Evolutionary conservation across 2,329 filamentous ascomycete genomes (phyloP), one percentile per base, ranked within the genome.

Genomic region (Hyphodiscus sp.): DNA sequence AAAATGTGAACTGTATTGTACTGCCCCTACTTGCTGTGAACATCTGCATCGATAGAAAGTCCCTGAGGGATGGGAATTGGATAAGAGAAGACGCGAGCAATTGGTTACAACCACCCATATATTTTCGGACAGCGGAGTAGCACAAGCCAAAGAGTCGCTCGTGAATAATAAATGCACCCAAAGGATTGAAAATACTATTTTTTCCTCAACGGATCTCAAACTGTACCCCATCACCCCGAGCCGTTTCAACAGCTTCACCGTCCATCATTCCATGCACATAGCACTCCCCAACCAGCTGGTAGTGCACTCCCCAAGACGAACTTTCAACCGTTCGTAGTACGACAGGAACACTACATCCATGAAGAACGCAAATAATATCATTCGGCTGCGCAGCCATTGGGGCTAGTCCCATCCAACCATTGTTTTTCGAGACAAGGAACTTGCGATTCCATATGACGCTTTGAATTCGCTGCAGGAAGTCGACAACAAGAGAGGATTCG

Each of bases 251-350:
- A 38, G 33, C 33, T n/a, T 38, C 33, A 29, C 58, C 53, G 44
- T 58, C 61, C 61, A 63, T 61, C 53, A 59, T 58, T 1, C 54
- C 59, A 50, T 60, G 52, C 9, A 59, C 56, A 50, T 58, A 61
- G n/a, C 54, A 58, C 41, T 59, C 61, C 2, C 61, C 61, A 26
- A 60, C 44, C 15, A 63, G 54, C 19, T 43, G 41, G 20, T 18
- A 57, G 20, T 47, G 30, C 9, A 20, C 18, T 2, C 23, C 44
- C 10, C 20, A 43, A 19, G 23, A 43, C 16, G 29, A 16, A 10
- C 19, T 46, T 6, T 46, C 30, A 20, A 47, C 20, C 11, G 51
- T 51, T 1, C 61, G 29, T 1, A 52, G 33, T n/a, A 63, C 52
- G 6, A 63, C 60, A 2, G 61, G 60, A 0, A 63, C 61, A 42